Evolutionary conservation across 768 basidiomycete genomes (phyloP).

Genomic region (Mycena galericulata): DNA sequence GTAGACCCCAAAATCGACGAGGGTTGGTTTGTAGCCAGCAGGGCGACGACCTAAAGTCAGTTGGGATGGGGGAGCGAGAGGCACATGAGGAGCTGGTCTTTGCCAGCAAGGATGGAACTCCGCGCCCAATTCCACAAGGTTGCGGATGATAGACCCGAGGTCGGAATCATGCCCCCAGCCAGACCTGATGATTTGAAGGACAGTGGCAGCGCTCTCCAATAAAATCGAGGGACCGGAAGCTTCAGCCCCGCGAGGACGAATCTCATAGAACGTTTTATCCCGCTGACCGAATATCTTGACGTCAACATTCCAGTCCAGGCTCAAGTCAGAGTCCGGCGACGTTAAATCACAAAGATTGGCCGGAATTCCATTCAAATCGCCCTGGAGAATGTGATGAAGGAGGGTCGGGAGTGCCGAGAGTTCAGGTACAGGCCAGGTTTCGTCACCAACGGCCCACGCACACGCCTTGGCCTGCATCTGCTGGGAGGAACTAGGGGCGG

Average conservation of each 20-base stretch:
- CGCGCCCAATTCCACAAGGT: slow-evolving; percentile 18
- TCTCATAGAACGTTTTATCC: slow-evolving; percentile 2
- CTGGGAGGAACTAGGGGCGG: neutral
- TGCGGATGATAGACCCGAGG: slow-evolving; percentile 5
- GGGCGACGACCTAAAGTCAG: slow-evolving; percentile 20
- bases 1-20: slow-evolving; percentile 21
- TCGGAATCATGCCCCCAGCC: neutral
- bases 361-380: neutral
- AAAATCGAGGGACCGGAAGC: slow-evolving; percentile 15
- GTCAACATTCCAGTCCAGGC: slow-evolving; percentile 9
- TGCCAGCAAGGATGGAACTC: slow-evolving; percentile 23
- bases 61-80: neutral
- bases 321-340: neutral
- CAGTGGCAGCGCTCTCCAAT: slow-evolving; percentile 20
- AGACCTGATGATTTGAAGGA: slow-evolving; percentile 21
- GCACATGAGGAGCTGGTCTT: neutral
- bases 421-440: slow-evolving; percentile 2
- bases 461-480: neutral
- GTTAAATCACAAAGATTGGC: slow-evolving; percentile 10
- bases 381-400: slow-evolving; percentile 8
- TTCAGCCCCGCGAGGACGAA: slow-evolving; percentile 11
- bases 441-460: slow-evolving; percentile 20
- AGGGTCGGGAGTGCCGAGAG: neutral
- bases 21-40: slow-evolving; percentile 15
- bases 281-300: neutral